Conservation (phyloP, 2,329 filamentous ascomycete genomes). For the Colletotrichum salicis region DNA sequence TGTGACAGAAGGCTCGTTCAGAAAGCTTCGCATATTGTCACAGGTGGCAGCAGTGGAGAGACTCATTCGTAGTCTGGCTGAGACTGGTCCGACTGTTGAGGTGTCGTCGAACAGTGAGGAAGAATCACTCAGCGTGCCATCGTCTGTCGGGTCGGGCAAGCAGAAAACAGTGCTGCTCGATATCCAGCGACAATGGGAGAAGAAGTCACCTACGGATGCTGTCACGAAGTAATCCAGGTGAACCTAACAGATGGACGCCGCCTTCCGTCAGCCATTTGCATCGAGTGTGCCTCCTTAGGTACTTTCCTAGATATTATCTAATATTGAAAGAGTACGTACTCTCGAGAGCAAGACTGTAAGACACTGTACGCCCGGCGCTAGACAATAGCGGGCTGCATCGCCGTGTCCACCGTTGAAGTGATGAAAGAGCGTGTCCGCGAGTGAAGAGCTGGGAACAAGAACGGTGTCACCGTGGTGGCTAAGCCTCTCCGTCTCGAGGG, state of each 20-base stretch:
- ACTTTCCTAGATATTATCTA: neutral
- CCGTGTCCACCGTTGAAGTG: slow-evolving; percentile 4
- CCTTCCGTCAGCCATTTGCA: slow-evolving; percentile 2
- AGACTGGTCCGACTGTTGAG: neutral
- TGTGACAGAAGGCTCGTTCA: neutral
- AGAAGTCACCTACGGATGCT: neutral
- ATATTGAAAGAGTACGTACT: neutral
- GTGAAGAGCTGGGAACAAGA: neutral
- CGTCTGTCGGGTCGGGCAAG: neutral
- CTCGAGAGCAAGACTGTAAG: slow-evolving; percentile 7
- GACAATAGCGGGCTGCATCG: slow-evolving; percentile 6
- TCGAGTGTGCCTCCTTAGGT: neutral
- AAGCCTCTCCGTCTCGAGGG: slow-evolving; percentile 23
- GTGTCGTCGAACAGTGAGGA: neutral
- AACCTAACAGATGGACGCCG: neutral
- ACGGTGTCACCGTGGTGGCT: neutral
- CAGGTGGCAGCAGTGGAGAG: neutral
- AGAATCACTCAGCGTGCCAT: neutral
- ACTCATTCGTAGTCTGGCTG: neutral
- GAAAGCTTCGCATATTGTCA: neutral
- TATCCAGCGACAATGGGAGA: neutral
- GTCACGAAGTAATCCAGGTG: too few species aligned
- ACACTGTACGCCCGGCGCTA: slow-evolving; percentile 30
- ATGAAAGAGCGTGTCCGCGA: slow-evolving; percentile 7
- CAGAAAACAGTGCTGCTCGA: neutral